Evolutionary conservation across 2,329 filamentous ascomycete species (phyloP).

Genomic region (Macroventuria anomochaeta): DNA sequence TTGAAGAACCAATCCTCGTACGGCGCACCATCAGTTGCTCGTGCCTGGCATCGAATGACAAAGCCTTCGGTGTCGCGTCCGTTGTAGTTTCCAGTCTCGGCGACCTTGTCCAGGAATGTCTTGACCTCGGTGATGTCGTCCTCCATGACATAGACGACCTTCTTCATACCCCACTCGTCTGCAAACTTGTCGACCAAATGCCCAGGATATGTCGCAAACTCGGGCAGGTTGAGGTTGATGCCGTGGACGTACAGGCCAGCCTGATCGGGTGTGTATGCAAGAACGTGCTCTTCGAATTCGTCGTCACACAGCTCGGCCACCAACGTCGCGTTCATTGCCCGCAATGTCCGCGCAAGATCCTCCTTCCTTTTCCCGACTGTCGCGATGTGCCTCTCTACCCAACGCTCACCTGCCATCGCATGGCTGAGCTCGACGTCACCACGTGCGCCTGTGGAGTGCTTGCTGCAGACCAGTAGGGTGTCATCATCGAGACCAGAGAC

Average conservation of each 20-base stretch:
- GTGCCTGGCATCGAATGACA: constrained; percentile 84
- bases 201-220: constrained; percentile 87
- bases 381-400: constrained; percentile 80
- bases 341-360: constrained; percentile 78
- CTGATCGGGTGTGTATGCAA: constrained; percentile 81
- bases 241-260: constrained; percentile 95
- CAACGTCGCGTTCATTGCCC: constrained; percentile 85
- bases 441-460: constrained; percentile 91
- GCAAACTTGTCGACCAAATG: constrained; percentile 87
- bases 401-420: constrained; percentile 80
- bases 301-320: constrained; percentile 98
- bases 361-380: constrained; percentile 77
- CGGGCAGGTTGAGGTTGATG: constrained; percentile 92
- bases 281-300: constrained; percentile 93
- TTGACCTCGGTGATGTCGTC: constrained; percentile 77
- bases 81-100: constrained; percentile 86
- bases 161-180: constrained; percentile 90
- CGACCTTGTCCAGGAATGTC: constrained; percentile 80
- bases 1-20: constrained; percentile 99
- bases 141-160: constrained; percentile 80
- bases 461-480: constrained; percentile 94
- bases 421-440: constrained; percentile 77
- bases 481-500: constrained; percentile 89
- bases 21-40: constrained; percentile 58
- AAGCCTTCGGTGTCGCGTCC: constrained; percentile 96